Percentiles rank a stretch among this genome's conserved stretches.
Evolutionary conservation across 2,329 filamentous ascomycete species (phyloP).

Genomic region (Ceratocystis destructans): DNA sequence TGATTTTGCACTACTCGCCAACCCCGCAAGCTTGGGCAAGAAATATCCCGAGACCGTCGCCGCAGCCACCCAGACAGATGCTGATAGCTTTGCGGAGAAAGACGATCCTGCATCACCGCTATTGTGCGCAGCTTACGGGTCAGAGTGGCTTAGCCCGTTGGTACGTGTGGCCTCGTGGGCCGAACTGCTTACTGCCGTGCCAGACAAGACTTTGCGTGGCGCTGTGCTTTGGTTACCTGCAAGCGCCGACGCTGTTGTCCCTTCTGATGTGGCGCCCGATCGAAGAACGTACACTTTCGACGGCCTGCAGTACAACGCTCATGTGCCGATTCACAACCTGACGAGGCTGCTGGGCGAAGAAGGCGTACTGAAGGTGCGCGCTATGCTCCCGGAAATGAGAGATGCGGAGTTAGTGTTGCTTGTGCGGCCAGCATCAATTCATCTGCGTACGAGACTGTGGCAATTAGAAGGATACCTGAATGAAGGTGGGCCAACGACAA

Average conservation of each 20-base stretch:
- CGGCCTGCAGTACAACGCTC: constrained; percentile 25
- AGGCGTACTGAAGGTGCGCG: constrained; percentile 30
- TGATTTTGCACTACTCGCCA: constrained; percentile 26
- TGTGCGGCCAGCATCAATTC: constrained; percentile 29
- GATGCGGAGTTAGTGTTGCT: constrained; percentile 33
- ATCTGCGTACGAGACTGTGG: constrained; percentile 41
- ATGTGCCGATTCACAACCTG: constrained; percentile 41
- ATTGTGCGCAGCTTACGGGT: background rate
- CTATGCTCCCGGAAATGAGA: constrained; percentile 26
- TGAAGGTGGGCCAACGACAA: background rate
- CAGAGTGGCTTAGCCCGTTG: background rate
- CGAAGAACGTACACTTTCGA: constrained; percentile 35
- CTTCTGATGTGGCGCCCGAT: constrained; percentile 24
- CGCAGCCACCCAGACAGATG: background rate
- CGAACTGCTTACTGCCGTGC: constrained; percentile 32
- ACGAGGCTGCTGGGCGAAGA: constrained; percentile 36
- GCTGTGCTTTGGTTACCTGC: constrained; percentile 33
- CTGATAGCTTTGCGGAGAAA: constrained; percentile 25
- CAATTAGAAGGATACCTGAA: constrained; percentile 40
- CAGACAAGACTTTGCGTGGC: constrained; percentile 30
- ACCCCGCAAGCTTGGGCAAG: constrained; percentile 10
- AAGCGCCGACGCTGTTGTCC: constrained; percentile 10
- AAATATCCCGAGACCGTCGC: constrained; percentile 20
- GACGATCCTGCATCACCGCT: constrained; percentile 1
- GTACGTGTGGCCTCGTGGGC: constrained; percentile 28